A percentile compares a stretch with the other conserved stretches of the same genome.
These are phyloP conservation scores for Blastobotrys peoriensis DNA, from an alignment of 805 yeast species.

Conservation along the genomic window DNA sequence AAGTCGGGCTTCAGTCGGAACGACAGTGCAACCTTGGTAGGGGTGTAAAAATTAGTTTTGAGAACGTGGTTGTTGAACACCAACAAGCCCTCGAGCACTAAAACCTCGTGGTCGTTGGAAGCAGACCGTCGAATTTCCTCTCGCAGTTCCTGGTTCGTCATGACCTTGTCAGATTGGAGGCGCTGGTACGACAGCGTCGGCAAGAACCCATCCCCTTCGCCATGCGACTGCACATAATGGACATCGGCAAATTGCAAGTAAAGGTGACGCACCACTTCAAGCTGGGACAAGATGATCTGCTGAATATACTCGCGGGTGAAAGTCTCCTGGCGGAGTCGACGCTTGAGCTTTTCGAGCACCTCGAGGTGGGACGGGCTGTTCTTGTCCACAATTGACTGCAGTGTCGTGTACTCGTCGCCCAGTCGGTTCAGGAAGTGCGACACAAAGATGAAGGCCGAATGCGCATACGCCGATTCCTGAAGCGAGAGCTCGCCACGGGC, in stretches of 20 bases:
- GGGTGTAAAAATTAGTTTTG: constrained; percentile 89
- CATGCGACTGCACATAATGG: constrained; percentile 64
- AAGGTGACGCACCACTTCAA: constrained; percentile 68
- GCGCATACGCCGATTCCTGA: constrained; percentile 93
- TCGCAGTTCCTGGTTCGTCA: constrained; percentile 69
- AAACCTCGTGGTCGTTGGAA: constrained; percentile 69
- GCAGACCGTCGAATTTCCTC: constrained; percentile 58
- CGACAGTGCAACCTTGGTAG: constrained; percentile 91
- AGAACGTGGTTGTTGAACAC: constrained; percentile 79
- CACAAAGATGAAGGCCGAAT: constrained; percentile 85
- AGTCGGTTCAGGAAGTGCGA: constrained; percentile 91
- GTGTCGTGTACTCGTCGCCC: constrained; percentile 79
- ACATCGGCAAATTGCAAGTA: constrained; percentile 88
- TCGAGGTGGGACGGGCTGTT: constrained; percentile 65
- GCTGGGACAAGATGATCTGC: constrained; percentile 66
- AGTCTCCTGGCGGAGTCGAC: constrained; percentile 87
- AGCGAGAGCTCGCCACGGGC: constrained; percentile 73
- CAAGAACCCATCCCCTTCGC: constrained; percentile 30
- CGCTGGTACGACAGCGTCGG: constrained; percentile 82
- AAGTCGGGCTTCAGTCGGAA: constrained; percentile 85
- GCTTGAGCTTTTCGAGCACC: constrained; percentile 71
- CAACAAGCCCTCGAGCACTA: constrained; percentile 76
- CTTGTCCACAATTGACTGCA: constrained; percentile 57
- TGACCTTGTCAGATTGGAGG: constrained; percentile 67
- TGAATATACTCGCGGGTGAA: constrained; percentile 79